These are phyloP conservation scores for Solanum lycopersicoides DNA, from an alignment of 257 asterid genomes.

Conservation along the genomic window DNA sequence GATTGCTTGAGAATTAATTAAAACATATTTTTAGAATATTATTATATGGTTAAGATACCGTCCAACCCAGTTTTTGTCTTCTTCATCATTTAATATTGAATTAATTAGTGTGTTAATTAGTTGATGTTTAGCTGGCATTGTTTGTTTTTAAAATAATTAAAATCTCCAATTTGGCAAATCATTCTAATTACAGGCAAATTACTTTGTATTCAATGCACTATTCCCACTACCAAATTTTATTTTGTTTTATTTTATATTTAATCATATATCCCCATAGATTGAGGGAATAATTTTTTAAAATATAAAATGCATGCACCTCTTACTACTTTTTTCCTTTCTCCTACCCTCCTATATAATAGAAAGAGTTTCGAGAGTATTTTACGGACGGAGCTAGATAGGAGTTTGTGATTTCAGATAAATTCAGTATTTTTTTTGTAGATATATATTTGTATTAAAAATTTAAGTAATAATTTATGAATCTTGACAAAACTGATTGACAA, in stretches of 20 bases:
- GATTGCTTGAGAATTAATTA: background rate
- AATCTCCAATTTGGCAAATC: background rate
- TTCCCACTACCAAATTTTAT: background rate
- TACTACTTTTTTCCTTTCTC: background rate
- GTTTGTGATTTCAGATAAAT: too few species aligned
- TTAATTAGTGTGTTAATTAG: background rate
- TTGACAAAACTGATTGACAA: too few species aligned
- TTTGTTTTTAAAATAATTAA: background rate
- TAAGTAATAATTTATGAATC: too few species aligned
- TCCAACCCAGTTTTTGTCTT: background rate
- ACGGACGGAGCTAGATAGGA: too few species aligned
- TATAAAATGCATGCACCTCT: background rate
- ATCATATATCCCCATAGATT: background rate
- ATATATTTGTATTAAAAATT: too few species aligned
- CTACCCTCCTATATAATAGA: background rate
- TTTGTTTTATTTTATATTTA: background rate
- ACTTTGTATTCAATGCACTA: background rate
- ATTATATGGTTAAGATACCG: background rate
- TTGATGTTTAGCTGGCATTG: background rate
- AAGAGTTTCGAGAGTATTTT: background rate
- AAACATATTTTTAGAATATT: background rate
- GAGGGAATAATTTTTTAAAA: background rate
- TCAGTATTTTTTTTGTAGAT: fast-evolving
- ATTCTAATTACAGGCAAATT: background rate
- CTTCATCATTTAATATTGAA: background rate